Conservation (phyloP, 345 rosid genomes). For the Populus simonii region DNA sequence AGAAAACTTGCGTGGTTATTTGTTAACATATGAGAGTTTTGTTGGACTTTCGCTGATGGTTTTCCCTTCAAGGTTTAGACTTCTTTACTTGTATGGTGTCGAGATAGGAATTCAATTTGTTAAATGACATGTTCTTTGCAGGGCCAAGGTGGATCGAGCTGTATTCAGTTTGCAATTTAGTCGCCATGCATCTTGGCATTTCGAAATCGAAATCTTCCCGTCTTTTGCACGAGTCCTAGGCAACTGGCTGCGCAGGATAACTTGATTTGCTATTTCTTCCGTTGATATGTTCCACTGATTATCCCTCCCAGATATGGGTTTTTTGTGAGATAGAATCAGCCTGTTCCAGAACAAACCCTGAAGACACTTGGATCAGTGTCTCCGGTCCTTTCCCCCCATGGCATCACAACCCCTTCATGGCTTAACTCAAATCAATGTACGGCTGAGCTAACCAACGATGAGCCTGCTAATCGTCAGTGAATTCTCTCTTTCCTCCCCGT, state of each 20-base stretch:
- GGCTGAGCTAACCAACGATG: no score
- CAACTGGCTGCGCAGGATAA: background rate
- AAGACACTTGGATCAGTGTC: no score
- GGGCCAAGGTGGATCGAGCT: background rate
- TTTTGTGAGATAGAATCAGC: background rate
- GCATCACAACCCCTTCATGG: no score
- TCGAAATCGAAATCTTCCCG: background rate
- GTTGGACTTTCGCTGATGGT: background rate
- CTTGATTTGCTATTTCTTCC: background rate
- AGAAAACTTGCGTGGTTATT: background rate
- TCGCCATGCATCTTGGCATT: background rate
- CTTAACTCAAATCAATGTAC: no score
- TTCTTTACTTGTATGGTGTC: background rate
- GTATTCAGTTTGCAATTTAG: background rate
- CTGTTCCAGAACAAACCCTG: background rate
- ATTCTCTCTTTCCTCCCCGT: background rate
- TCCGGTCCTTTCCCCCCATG: no score
- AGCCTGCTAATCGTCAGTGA: background rate
- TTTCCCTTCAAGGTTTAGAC: background rate
- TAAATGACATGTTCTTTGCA: background rate
- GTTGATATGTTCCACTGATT: background rate
- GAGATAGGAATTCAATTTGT: background rate
- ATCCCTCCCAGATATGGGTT: background rate
- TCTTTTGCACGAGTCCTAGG: background rate
- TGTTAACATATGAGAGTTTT: no score